These are phyloP conservation scores for Vitis vinifera DNA, from an alignment of 164 flowering plant genomes.

Conservation along the genomic window ASM3070453v1 NC_081806.1:3315001-3315500, in stretches of 20 bases:
- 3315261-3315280: conserved; percentile 92
- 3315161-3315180: background rate
- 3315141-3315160: background rate
- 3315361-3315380: conserved; percentile 4
- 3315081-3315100: conserved; percentile 10
- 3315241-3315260: background rate
- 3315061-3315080: conserved; percentile 10
- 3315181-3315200: background rate
- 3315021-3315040: conserved; percentile 86
- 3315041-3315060: conserved; percentile 88
- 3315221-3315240: background rate
- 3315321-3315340: conserved; percentile 88
- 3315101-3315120: background rate
- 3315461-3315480: background rate
- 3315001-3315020: conserved; percentile 76
- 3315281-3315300: conserved; percentile 68
- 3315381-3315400: background rate
- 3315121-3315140: background rate
- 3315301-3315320: conserved; percentile 97
- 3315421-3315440: background rate
- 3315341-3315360: conserved; percentile 81
- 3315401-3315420: background rate
- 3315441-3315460: background rate
- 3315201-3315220: background rate
- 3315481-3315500: background rate